Base-by-base conservation (phyloP, 768 basidiomycete species). In the Phlebiopsis flavidoalba region DNA sequence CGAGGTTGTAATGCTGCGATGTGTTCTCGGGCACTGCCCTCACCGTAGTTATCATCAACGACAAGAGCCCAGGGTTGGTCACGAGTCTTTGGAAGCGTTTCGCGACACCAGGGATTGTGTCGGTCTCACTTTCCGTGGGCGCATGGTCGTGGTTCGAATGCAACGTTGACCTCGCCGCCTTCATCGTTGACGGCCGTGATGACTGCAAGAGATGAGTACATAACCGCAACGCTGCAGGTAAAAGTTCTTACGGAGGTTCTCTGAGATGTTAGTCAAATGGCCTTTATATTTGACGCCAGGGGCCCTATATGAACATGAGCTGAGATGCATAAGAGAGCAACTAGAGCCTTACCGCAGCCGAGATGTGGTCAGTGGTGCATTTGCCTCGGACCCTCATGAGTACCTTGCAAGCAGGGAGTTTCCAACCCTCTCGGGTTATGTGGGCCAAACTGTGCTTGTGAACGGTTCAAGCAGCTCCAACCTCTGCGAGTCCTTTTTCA, bases 201-300 rank as follows among this genome's bases (percentile, higher is more conserved):
- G 61, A 97, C 92, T 94, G 61, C 17, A 57, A 24, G 15, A 43
- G 49, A 40, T 33, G 43, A 24, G 53, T 15, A 49, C 35, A n/a
- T 2, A 3, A 6, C 53, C 8, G 19, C 31, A 17, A 3, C 3
- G 31, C 10, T 36, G 19, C 24, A 56, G 15, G 11, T 0, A 57
- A 53, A 46, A 47, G 52, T 31, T 82, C 91, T 69, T 70, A 94
- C 93, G 75, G 10, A 95, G 84, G 73, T 98, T 98, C 75, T 98
- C 93, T 3, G 95, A 94, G 62, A 98, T 97, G 71, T 98, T 98
- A 35, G 89, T 89, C 45, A 98, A 77, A 76, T 98, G 95, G 0
- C 93, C 97, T 73, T 98, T 98, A 79, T 96, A 99, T 78, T 98
- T 98, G 65, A 99, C n/a, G 77, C 97, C 97, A 99, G 36, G 95